Conservation (phyloP, 441 rosid genomes). For the Lepidium campestre region DNA sequence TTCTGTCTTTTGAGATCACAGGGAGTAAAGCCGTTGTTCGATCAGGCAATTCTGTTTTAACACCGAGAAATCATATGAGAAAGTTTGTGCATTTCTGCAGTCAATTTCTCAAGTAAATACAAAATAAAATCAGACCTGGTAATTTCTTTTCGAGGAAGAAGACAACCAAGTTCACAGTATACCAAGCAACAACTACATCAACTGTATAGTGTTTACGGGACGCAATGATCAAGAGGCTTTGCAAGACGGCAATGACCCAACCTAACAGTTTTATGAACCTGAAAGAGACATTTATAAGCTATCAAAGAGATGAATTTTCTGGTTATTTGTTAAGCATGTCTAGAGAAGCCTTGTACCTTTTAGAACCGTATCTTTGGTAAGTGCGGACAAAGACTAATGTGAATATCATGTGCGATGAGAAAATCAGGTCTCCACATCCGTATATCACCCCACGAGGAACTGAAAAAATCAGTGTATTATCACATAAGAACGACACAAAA, state of each 20-base stretch:
- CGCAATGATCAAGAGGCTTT: slow-evolving; percentile 84
- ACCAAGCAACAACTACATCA: slow-evolving; percentile 97
- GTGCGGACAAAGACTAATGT: slow-evolving; percentile 83
- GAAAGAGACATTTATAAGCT: neutral
- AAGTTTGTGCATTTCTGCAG: neutral
- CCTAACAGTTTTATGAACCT: slow-evolving; percentile 82
- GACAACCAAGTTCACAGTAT: slow-evolving; percentile 90
- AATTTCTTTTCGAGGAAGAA: slow-evolving; percentile 93
- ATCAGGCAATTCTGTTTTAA: slow-evolving; percentile 77
- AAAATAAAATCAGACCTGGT: slow-evolving; percentile 52
- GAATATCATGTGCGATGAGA: slow-evolving; percentile 99
- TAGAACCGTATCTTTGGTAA: slow-evolving; percentile 86
- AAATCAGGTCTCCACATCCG: slow-evolving; percentile 97
- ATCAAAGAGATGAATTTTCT: neutral
- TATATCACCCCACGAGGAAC: slow-evolving; percentile 90
- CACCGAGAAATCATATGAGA: slow-evolving; percentile 7
- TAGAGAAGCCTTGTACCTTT: slow-evolving; percentile 44
- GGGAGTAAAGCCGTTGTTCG: slow-evolving; percentile 63
- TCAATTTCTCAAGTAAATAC: neutral
- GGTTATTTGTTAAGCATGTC: neutral
- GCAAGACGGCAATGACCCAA: slow-evolving; percentile 74
- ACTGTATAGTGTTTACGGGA: slow-evolving; percentile 98
- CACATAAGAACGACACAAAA: neutral
- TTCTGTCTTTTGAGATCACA: slow-evolving; percentile 64
- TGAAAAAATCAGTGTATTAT: slow-evolving; percentile 31